Base-by-base conservation (phyloP, 805 yeast genomes). In the Cyberlindnera nakhonratchasimensis region DNA sequence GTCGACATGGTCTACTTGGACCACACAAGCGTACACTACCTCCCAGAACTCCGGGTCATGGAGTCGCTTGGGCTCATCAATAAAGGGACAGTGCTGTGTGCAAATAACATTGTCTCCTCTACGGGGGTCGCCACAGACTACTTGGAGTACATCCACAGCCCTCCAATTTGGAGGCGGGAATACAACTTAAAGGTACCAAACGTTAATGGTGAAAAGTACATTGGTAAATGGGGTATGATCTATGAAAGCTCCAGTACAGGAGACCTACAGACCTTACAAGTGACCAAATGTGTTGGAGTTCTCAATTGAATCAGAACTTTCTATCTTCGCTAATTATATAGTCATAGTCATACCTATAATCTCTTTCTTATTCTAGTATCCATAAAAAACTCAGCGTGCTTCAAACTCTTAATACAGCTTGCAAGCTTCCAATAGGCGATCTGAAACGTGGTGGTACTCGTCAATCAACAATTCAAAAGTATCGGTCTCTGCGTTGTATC, bases 401-500 rank as follows among this genome's bases (percentile, higher is more conserved):
- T n/a, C n/a, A n/a, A n/a, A n/a, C n/a, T n/a, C n/a, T 22, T 29
- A 37, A 20, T 3, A 36, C 42, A 32, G 44, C 18, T 44, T 44
- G 37, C 40, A 37, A 11, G 37, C 29, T 13, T 22, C 29, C 30
- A 45, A 29, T 9, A 45, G 33, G 19, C 41, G 19, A 17, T 44
- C 48, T 7, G 46, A 39, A 28, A 30, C 46, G 30, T 45, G 39
- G 25, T 60, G 50, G 59, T 65, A 66, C 39, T 68, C 69, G 35
- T 61, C 57, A 39, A 68, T 62, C 47, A 61, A 43, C 39, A 68
- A 54, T 48, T 66, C 64, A 42, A 67, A 61, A 41, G 60, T 63
- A 40, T 69, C 70, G 42, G 23, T 25, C 28, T 66, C 67, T 26
- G 69, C 54, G 57, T 72, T 60, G 70, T 77, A 81, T 26, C 72